These are phyloP conservation scores for Ceratobasidium sp. DNA, from an alignment of 1,284 basidiomycete genomes.

Conservation along the genomic window DNA sequence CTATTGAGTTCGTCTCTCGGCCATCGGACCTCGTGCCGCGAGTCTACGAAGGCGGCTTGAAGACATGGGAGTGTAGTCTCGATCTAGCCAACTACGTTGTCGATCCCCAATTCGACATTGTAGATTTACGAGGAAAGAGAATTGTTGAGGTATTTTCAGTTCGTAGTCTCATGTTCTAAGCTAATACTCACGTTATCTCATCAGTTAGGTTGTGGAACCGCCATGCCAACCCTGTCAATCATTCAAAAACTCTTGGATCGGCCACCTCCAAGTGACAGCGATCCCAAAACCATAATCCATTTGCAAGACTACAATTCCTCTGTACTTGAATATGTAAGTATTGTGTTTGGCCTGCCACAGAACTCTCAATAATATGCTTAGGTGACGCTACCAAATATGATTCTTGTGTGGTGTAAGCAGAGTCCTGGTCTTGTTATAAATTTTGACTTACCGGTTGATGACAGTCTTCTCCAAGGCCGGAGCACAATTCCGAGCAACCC, in stretches of 20 bases:
- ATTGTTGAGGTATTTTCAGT: constrained; percentile 71
- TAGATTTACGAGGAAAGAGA: constrained; percentile 61
- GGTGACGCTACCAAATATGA: constrained; percentile 86
- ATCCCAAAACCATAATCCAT: constrained; percentile 71
- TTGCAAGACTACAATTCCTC: constrained; percentile 94
- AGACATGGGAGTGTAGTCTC: constrained; percentile 97
- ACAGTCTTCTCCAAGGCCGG: constrained; percentile 69
- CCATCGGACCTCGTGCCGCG: constrained; percentile 93
- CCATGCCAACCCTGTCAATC: constrained; percentile 83
- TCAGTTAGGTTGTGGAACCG: constrained; percentile 94
- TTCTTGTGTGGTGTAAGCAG: constrained; percentile 85
- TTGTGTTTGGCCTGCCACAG: background rate
- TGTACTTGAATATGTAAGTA: constrained; percentile 78
- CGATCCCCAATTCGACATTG: constrained; percentile 33
- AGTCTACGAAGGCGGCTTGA: constrained; percentile 95
- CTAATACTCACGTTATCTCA: background rate
- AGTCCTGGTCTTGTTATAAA: background rate
- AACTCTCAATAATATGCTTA: constrained; percentile 32
- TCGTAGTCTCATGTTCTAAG: background rate
- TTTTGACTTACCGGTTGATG: background rate
- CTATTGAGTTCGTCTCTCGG: constrained; percentile 73
- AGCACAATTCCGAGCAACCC: constrained; percentile 56
- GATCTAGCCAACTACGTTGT: constrained; percentile 77
- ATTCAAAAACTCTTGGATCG: constrained; percentile 71
- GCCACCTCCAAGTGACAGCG: constrained; percentile 32